Evolutionary conservation across 2,329 filamentous ascomycete species (phyloP), one percentile per base, ranked within the genome.

Genomic region (Coniochaeta pulveracea): DNA sequence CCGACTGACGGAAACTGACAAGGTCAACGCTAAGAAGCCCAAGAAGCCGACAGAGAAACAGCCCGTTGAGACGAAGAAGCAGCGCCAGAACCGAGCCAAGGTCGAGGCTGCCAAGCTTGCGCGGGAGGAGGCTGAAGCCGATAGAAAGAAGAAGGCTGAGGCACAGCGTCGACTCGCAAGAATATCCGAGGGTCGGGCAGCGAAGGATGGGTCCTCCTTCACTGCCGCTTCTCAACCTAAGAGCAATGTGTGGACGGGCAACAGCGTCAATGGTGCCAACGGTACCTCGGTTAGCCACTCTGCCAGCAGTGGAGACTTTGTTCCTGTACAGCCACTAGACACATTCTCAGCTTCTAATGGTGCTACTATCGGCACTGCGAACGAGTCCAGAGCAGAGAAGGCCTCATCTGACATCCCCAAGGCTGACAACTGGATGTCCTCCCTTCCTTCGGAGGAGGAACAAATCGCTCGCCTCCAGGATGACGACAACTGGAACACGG

Each of bases 61-160:
- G 55, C 69, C 72, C 31, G 72, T 70, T 12, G 83, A 94, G 66
- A 82, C 80, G 14, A 95, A 95, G 80, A 95, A 95, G 68, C 85
- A 93, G 64, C 79, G 86, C 39, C 88, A 95, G 64, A 91, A 94
- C 63, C 75, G 80, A 45, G 76, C 81, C 64, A 95, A 94, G 75
- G 77, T 73, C 23, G 86, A 94, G 59, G 80, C 76, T 37, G 76
- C 77, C 48, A 91, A 85, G 66, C 64, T 68, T 19, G 68, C 73
- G 37, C 76, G 82, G 19, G 80, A 88, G 51, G 80, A 83, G 46
- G 75, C 80, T 1, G 88, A 95, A 61, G 73, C 77, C 50, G 69
- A 83, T 49, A 80, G 88, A 50, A 83, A 85, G 61, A 63, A 64
- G 23, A 66, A 83, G 39, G 66, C 84, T 47, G 86, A 95, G 63